Evolutionary conservation across 1,284 basidiomycete species (phyloP), one percentile per base, ranked within the genome.

Genomic region (Naganishia liquefaciens): DNA sequence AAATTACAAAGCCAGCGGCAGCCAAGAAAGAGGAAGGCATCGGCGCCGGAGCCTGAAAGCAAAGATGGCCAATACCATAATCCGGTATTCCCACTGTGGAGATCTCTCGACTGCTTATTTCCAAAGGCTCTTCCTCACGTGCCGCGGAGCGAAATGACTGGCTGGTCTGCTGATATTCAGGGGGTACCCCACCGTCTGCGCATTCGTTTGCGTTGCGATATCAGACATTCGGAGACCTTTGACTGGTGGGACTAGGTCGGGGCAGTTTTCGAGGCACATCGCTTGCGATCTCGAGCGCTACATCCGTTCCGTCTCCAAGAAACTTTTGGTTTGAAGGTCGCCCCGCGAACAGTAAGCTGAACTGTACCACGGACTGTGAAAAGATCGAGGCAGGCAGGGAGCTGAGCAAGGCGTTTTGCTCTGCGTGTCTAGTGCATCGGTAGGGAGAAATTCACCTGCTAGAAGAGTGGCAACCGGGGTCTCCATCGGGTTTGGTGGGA

Each of bases 191-290:
- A 37, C 57, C 46, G 57, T 50, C 57, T 60, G 39, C 44, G 46
- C 57, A 46, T 23, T 46, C 57, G 57, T 50, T 46, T 60, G 39
- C 44, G 46, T 49, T 40, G 46, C 57, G 57, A 60, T 60, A 28
- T 60, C 57, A 39, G 57, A 28, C 44, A 28, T 9, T 40, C 33
- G 23, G 23, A 50, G 46, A 23, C 46, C 46, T 60, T 49, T 23
- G 25, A 39, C 25, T 50, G 57, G 46, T 60, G 57, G 57, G 50
- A 37, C 57, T 60, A 50, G 39, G 57, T 50, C 57, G 57, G 57
- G 19, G 46, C 42, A 44, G 42, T n/a, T 44, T 19, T n/a, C 42
- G 42, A 15, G 42, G 19, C 17, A 49, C 11, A 27, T 60, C 33
- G 47, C 33, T 40, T 27, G 21, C 10, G 42, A 25, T 17, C 39